Conservation (phyloP, 2,329 filamentous ascomycete species). For the Epichloe scottii region DNA sequence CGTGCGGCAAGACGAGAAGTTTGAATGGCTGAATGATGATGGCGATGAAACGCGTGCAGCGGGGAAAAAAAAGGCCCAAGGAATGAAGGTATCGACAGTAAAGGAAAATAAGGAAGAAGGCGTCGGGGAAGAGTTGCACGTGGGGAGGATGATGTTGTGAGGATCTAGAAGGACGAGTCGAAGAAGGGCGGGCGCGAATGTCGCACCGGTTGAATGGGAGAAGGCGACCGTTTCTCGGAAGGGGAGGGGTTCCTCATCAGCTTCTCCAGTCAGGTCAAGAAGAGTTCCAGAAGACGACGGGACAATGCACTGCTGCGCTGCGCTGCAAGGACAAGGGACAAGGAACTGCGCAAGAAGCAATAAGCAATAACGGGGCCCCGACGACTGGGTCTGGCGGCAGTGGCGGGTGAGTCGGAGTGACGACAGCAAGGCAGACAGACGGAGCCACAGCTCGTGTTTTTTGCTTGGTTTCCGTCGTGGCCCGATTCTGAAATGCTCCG, state of each 20-base stretch:
- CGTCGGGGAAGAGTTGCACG: conserved; percentile 7
- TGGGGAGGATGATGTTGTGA: conserved; percentile 2
- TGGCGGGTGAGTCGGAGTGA: background rate
- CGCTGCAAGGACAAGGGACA: background rate
- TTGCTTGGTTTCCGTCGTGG: background rate
- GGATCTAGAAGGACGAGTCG: conserved; percentile 6
- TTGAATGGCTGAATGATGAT: conserved; percentile 3
- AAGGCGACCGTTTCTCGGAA: conserved; percentile 2
- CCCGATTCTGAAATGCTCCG: background rate
- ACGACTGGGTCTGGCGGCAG: background rate
- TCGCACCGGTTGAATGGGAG: background rate
- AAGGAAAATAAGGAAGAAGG: conserved; percentile 1
- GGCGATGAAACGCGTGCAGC: background rate
- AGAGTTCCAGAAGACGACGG: conserved; percentile 4
- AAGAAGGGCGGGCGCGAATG: conserved; percentile 3
- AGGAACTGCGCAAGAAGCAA: background rate
- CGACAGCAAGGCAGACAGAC: background rate
- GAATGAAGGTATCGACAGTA: conserved; percentile 1
- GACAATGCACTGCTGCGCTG: conserved; percentile 1
- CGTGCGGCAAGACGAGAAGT: background rate
- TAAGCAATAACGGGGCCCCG: background rate
- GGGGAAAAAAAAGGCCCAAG: background rate
- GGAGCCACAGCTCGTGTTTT: background rate
- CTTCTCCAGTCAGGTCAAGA: conserved; percentile 3
- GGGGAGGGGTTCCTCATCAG: conserved; percentile 7